Conservation (phyloP, 495 filamentous ascomycete genomes). For the Pseudomonodictys pantanalensis region DNA sequence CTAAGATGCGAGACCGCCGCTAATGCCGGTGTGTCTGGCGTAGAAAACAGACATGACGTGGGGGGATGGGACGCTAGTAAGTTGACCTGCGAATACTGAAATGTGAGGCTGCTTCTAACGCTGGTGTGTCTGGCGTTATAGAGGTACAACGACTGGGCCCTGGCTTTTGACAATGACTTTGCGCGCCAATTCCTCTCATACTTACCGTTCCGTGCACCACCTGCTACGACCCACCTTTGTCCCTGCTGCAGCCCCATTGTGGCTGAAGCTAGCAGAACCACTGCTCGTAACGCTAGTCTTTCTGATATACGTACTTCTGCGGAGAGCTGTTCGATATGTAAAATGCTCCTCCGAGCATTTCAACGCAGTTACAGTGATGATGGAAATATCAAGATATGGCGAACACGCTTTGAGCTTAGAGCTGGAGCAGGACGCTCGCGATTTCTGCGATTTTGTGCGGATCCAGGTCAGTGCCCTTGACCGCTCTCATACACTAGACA, state of each 20-base stretch:
- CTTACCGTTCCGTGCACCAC: neutral
- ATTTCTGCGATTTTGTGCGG: conserved; percentile 10
- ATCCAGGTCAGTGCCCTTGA: conserved; percentile 6
- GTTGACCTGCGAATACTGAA: neutral
- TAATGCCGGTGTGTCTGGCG: neutral
- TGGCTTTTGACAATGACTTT: conserved; percentile 2
- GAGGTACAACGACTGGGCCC: conserved; percentile 1
- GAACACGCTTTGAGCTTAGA: neutral
- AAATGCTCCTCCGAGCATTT: neutral
- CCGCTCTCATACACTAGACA: neutral
- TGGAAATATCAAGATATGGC: neutral
- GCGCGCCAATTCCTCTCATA: neutral
- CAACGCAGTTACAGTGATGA: neutral
- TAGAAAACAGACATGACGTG: too few species aligned
- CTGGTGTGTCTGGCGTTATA: neutral
- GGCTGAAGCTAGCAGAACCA: neutral
- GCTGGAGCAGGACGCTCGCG: neutral
- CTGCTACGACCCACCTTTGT: neutral
- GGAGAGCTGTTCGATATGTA: conserved; percentile 8
- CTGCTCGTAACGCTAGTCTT: neutral
- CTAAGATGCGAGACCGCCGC: neutral
- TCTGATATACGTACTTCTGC: conserved; percentile 2
- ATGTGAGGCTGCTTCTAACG: neutral
- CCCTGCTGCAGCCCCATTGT: conserved; percentile 4
- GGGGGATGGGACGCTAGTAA: neutral